Evolutionary conservation across 345 rosid species (phyloP).

Genomic region (Zanthoxylum bungeanum): DNA sequence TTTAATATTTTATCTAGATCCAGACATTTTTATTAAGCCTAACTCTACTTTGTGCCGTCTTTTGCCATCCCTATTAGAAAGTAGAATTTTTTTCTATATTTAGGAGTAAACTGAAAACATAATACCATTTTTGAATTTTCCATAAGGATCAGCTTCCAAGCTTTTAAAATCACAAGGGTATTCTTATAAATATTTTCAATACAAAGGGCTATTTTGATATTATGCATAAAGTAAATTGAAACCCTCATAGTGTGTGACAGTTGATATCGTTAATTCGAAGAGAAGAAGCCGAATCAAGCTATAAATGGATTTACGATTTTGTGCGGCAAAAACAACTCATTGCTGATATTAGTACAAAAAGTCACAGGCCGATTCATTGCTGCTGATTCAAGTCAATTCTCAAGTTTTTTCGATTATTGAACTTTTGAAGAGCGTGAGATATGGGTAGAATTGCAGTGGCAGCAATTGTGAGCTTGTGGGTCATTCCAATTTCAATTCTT

Average conservation of each 20-base stretch:
- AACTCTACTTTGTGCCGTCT: no score
- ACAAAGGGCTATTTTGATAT: not conserved
- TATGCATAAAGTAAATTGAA: no score
- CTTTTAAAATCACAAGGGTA: no score
- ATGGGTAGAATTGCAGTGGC: slow-evolving; percentile 74
- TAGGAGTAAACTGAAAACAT: no score
- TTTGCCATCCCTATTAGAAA: no score
- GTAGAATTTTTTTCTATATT: no score
- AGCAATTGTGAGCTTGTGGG: slow-evolving; percentile 70
- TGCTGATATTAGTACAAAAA: not conserved
- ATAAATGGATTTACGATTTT: not conserved
- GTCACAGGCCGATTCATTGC: not conserved
- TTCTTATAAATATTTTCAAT: not conserved
- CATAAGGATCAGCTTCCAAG: no score
- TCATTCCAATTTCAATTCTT: slow-evolving; percentile 62
- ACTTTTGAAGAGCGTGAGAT: slow-evolving; percentile 2
- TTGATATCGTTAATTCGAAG: not conserved
- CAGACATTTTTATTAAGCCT: no score
- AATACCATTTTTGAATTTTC: no score
- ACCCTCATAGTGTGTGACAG: not conserved
- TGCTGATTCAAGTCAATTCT: not conserved
- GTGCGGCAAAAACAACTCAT: not conserved
- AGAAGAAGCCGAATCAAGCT: not conserved
- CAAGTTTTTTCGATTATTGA: not conserved
- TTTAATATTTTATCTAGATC: no score